phyloP scores from a whole-genome alignment of 352 stramenopile species.

The Thraustochytrium sp. region DNA sequence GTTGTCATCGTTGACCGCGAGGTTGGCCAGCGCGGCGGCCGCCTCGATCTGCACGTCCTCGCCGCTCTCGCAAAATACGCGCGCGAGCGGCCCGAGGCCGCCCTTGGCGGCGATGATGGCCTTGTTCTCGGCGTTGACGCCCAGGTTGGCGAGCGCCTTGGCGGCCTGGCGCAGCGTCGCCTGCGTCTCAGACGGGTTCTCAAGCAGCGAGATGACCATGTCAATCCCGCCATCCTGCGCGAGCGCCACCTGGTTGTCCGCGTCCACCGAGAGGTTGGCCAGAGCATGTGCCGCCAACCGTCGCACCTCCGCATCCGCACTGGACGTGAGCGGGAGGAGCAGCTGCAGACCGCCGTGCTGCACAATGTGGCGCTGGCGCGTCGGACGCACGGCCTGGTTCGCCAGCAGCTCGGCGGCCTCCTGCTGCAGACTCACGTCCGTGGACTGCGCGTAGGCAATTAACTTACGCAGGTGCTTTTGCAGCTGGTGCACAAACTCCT shows the following conservation, averaged over 20 bases:
- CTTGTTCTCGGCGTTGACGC: conserved; percentile 87
- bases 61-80: conserved; percentile 43
- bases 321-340: conserved; percentile 82
- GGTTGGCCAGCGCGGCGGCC: conserved; percentile 84
- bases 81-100: conserved; percentile 68
- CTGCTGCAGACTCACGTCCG: conserved; percentile 71
- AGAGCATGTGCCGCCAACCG: conserved; percentile 83
- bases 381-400: conserved; percentile 87
- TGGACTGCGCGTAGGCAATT: conserved; percentile 77
- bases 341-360: conserved; percentile 82
- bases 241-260: conserved; percentile 87
- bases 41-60: conserved; percentile 78
- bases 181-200: conserved; percentile 62
- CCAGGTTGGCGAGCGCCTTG: conserved; percentile 86
- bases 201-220: conserved; percentile 83
- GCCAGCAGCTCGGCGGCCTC: conserved; percentile 87
- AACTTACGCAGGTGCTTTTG: conserved; percentile 74
- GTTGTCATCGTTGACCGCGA: conserved; percentile 87
- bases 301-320: conserved; percentile 82
- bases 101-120: conserved; percentile 77
- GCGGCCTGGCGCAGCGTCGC: conserved; percentile 82
- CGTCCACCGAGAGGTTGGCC: conserved; percentile 86
- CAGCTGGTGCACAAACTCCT: conserved; percentile 72
- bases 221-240: conserved; percentile 83
- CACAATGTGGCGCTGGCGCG: conserved; percentile 83